Evolutionary conservation across 208 protist genomes (phyloP).

Genomic region (Trichomonas vaginalis): DNA sequence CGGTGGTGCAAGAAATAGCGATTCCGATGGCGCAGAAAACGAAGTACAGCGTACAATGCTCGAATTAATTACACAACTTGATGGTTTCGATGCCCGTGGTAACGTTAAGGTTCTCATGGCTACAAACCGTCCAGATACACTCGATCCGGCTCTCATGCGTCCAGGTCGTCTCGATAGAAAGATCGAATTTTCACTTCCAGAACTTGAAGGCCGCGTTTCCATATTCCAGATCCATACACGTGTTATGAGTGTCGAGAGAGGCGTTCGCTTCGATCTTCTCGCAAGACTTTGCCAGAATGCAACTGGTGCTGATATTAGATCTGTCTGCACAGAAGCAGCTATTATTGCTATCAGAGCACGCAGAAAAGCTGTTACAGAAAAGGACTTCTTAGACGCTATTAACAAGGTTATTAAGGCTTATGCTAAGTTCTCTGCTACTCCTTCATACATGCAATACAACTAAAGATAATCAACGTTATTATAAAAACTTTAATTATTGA

Average conservation of each 20-base stretch:
- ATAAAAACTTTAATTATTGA: too few species aligned
- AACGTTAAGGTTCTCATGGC: slow-evolving; percentile 99
- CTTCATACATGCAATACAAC: slow-evolving; percentile 99
- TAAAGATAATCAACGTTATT: too few species aligned
- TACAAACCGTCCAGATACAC: slow-evolving; percentile 97
- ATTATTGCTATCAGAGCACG: slow-evolving; percentile 98
- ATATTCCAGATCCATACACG: slow-evolving; percentile 95
- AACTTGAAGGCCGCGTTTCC: slow-evolving; percentile 78
- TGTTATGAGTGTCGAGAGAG: slow-evolving; percentile 70
- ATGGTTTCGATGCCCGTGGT: slow-evolving; percentile 91
- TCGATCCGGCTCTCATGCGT: slow-evolving; percentile 96
- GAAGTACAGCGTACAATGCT: slow-evolving; percentile 98
- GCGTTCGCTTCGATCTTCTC: slow-evolving; percentile 93
- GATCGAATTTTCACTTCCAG: slow-evolving; percentile 92
- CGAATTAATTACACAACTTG: slow-evolving; percentile 99
- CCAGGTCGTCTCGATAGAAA: slow-evolving; percentile 97
- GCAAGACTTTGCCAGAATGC: slow-evolving; percentile 91
- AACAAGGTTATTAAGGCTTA: slow-evolving; percentile 99
- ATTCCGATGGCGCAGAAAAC: slow-evolving; percentile 76
- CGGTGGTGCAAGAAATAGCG: slow-evolving; percentile 65
- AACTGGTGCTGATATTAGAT: slow-evolving; percentile 61
- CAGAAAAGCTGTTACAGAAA: slow-evolving; percentile 94
- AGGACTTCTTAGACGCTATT: slow-evolving; percentile 91
- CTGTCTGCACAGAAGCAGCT: slow-evolving; percentile 98
- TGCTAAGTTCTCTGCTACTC: slow-evolving; percentile 96